Conservation (phyloP, 306 rosid genomes). For the Acmispon strigosus region DNA sequence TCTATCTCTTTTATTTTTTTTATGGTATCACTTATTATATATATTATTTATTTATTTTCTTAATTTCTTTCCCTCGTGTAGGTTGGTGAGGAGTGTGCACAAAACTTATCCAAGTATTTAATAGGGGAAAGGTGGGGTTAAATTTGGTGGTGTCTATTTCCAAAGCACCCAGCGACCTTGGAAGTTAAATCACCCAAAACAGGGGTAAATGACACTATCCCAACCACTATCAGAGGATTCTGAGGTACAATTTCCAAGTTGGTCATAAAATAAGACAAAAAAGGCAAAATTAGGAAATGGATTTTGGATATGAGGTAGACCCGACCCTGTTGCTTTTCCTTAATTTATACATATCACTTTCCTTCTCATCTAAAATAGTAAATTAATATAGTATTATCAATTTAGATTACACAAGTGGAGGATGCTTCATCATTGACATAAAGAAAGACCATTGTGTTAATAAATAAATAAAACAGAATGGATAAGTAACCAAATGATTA, state of each 20-base stretch:
- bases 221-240: neutral
- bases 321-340: constrained; percentile 18
- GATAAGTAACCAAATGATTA: constrained; percentile 12
- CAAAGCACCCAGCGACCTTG: constrained; percentile 18
- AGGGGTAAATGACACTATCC: neutral
- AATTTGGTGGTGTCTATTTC: constrained; percentile 23
- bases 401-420: neutral
- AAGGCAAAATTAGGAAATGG: constrained; percentile 16
- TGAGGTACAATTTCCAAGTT: constrained; percentile 11
- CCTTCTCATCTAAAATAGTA: neutral
- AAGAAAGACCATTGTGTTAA: neutral
- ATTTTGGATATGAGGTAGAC: neutral
- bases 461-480: neutral
- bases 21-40: no score
- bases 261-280: constrained; percentile 14
- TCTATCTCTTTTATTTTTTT: no score
- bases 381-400: neutral
- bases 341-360: constrained; percentile 8
- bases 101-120: neutral
- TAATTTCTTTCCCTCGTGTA: no score
- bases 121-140: neutral
- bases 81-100: no score
- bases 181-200: constrained; percentile 33
- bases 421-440: constrained; percentile 12
- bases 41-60: no score